A percentile compares a stretch with the other conserved stretches of the same genome.
These are phyloP conservation scores for Nepenthes alata DNA, from an alignment of 179 eudicot species.

Conservation along the genomic window DNA sequence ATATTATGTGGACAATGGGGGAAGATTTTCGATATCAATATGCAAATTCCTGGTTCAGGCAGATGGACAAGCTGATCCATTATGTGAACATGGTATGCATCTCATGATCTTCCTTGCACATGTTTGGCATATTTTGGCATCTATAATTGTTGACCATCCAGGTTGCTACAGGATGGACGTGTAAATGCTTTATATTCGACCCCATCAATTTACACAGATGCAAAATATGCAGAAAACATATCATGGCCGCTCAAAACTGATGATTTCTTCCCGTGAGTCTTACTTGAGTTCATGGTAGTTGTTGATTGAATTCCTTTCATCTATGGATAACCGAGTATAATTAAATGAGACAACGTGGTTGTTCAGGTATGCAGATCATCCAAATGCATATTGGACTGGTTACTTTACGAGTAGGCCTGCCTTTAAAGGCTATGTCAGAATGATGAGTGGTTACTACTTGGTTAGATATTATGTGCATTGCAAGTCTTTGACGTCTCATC, in stretches of 20 bases:
- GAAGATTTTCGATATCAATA: constrained; percentile 87
- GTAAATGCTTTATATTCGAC: constrained; percentile 95
- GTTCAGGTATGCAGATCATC: constrained; percentile 74
- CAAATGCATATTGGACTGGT: constrained; percentile 95
- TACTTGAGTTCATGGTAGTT: constrained; percentile 1
- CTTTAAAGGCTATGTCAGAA: constrained; percentile 73
- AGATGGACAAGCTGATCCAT: constrained; percentile 94
- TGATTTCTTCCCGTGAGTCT: constrained; percentile 86
- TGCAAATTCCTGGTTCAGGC: constrained; percentile 89
- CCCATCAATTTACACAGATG: constrained; percentile 84
- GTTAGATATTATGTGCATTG: constrained; percentile 16
- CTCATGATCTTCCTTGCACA: background rate
- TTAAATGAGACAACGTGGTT: constrained; percentile 8
- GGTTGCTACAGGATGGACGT: constrained; percentile 71
- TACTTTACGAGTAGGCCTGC: constrained; percentile 94
- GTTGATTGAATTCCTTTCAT: constrained; percentile 7
- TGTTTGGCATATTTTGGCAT: background rate
- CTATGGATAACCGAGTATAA: background rate
- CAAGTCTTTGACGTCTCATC: background rate
- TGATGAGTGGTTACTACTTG: constrained; percentile 71
- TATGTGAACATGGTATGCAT: constrained; percentile 74
- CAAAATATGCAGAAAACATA: constrained; percentile 56
- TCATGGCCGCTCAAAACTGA: constrained; percentile 79
- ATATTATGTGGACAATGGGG: constrained; percentile 96
- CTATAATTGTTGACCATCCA: background rate